Evolutionary conservation across 2,329 filamentous ascomycete genomes (phyloP), one percentile per base, ranked within the genome.

Genomic region (Cytospora mali): DNA sequence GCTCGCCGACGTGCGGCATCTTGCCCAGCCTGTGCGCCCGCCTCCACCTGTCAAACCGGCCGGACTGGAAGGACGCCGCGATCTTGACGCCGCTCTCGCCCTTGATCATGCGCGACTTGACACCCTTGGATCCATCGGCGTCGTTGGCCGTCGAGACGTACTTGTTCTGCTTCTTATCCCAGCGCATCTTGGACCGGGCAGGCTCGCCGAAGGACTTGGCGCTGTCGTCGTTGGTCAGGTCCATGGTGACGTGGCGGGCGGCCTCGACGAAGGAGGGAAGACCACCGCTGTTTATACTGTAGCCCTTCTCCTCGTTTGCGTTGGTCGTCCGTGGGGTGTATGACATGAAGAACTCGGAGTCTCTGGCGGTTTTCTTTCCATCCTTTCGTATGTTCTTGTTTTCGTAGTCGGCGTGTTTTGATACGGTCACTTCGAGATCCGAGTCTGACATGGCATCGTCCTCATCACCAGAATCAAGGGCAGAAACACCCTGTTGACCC

Each of bases 51-150:
- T 98, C 93, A 79, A 96, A 99, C 52, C 94, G 88, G 39, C 96
- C 95, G 75, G 89, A 93, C 73, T 94, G 89, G 85, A 99, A 98
- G 64, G 84, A 90, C 52, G 95, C 93, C 1, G 95, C 92, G 70
- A 99, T 97, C 81, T 97, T 98, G 80, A 94, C 92, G 60, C 95
- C 95, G 71, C 87, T 92, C 79, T 99, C 95, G 70, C 95, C 93
- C 66, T 86, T 84, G 62, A 97, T 89, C 79, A 97, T 88, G 64
- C 64, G 64, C 48, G 55, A 56, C 72, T 84, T 84, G 64, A 78
- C 75, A 54, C 84, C 84, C 72, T 88, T 89, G 69, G 81, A 96
- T 46, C 95, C 95, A 77, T 99, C 96, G 69, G 96, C 91, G 77
- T 99, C 95, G 81, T 99, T 98, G 69, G 88, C 88, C 39, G 91